These are phyloP conservation scores for Scheffersomyces quercinus DNA, from an alignment of 1,139 yeast genomes.

Conservation along the genomic window DNA sequence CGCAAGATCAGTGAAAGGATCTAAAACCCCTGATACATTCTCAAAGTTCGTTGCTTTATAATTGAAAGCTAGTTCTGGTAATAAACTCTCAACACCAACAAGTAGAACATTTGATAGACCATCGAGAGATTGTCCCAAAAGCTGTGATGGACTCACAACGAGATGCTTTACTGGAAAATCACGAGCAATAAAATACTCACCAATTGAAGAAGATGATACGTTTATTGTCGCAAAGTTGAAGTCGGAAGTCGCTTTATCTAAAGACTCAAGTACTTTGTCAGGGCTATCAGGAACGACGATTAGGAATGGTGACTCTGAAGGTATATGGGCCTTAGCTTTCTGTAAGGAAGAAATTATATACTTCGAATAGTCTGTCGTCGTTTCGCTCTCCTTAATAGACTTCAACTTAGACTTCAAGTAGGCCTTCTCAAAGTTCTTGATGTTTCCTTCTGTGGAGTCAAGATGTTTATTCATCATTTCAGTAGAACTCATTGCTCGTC, in stretches of 20 bases:
- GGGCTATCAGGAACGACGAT: constrained; percentile 15
- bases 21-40: constrained; percentile 21
- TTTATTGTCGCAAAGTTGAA: constrained; percentile 2
- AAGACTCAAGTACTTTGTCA: too few species aligned
- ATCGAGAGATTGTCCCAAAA: constrained; percentile 17
- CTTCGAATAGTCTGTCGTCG: too few species aligned
- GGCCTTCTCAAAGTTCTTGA: constrained; percentile 17
- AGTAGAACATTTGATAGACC: constrained; percentile 19
- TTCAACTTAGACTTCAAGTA: constrained; percentile 11
- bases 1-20: constrained; percentile 26
- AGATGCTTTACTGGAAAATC: not conserved
- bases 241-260: too few species aligned
- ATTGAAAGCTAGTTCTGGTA: constrained; percentile 24
- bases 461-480: constrained; percentile 13
- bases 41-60: constrained; percentile 1
- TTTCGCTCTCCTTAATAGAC: too few species aligned
- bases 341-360: not conserved
- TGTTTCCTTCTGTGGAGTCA: constrained; percentile 10
- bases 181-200: too few species aligned
- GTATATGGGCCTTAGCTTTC: not conserved
- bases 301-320: constrained; percentile 10
- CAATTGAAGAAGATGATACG: not conserved
- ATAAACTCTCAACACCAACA: constrained; percentile 23
- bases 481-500: too few species aligned
- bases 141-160: constrained; percentile 11